Evolutionary conservation across 139 green algal species (phyloP).

Genomic region (Chlorella vulgaris): DNA sequence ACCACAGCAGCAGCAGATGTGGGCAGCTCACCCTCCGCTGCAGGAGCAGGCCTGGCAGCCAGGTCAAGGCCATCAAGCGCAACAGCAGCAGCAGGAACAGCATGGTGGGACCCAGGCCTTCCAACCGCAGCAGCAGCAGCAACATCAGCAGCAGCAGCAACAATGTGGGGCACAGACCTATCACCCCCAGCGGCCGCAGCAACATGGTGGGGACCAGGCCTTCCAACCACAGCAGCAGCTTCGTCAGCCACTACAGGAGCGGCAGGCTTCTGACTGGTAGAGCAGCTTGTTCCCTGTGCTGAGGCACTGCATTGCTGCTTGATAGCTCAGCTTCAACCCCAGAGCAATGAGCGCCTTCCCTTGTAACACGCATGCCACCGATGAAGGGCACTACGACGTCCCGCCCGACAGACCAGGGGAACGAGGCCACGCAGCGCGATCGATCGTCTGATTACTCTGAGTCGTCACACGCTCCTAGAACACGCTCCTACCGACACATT

Average conservation of each 20-base stretch:
- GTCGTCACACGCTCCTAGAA: too few species aligned
- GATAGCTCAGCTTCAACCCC: too few species aligned
- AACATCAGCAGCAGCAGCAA: not conserved
- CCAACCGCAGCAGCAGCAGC: slow-evolving; percentile 4
- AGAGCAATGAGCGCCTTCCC: too few species aligned
- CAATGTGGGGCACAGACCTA: not conserved
- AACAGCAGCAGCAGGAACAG: not conserved
- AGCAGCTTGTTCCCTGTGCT: too few species aligned
- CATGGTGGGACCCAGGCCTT: not conserved
- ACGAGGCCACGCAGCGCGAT: too few species aligned
- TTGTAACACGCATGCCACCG: too few species aligned
- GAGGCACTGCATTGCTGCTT: too few species aligned
- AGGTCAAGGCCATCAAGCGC: not conserved
- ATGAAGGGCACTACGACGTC: too few species aligned
- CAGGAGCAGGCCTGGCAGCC: not conserved
- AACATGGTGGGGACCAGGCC: not conserved
- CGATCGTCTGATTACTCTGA: too few species aligned
- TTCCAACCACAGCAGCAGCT: not conserved
- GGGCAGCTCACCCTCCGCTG: not conserved
- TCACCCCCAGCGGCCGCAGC: not conserved
- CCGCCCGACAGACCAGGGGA: too few species aligned
- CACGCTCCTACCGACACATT: too few species aligned
- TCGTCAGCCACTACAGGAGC: not conserved
- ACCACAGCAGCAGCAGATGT: not conserved
- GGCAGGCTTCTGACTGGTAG: not conserved